Conservation (phyloP, 2,329 filamentous ascomycete genomes). For the Xylaria polymorpha region DNA sequence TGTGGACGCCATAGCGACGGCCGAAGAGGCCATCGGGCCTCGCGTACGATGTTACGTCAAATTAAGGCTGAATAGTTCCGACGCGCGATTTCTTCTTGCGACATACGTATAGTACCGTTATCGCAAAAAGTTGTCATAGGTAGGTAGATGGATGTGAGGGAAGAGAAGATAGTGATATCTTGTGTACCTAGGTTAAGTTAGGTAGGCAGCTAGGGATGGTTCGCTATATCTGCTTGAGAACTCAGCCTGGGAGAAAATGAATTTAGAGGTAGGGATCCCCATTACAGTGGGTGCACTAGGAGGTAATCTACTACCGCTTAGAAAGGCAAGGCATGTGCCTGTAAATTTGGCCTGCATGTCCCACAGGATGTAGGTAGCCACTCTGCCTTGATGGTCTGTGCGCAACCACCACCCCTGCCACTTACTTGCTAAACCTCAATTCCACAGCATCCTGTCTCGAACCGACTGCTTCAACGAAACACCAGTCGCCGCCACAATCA, state of each 20-base stretch:
- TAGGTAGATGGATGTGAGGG: not conserved
- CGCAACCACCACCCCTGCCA: constrained; percentile 27
- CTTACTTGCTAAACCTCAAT: constrained; percentile 33
- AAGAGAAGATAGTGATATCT: not conserved
- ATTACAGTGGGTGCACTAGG: too few species aligned
- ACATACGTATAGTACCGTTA: not conserved
- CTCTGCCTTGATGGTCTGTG: constrained; percentile 29
- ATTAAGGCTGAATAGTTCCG: not conserved
- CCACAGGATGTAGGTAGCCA: not conserved
- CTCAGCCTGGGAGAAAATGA: constrained; percentile 25
- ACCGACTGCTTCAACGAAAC: constrained; percentile 8
- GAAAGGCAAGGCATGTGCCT: not conserved
- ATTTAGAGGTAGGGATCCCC: not conserved
- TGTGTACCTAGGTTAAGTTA: too few species aligned
- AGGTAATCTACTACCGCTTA: not conserved
- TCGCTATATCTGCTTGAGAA: not conserved
- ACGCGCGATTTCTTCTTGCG: not conserved
- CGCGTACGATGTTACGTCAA: constrained; percentile 6
- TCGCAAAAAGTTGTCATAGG: not conserved
- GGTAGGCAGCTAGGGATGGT: not conserved
- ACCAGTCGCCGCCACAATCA: constrained; percentile 28
- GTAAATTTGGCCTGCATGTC: constrained; percentile 2
- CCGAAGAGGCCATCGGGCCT: constrained; percentile 45
- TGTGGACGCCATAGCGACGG: constrained; percentile 45
- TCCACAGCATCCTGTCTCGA: constrained; percentile 15